Evolutionary conservation across 441 rosid species (phyloP), one percentile per base, ranked within the genome.

Genomic region (Populus tomentosa): DNA sequence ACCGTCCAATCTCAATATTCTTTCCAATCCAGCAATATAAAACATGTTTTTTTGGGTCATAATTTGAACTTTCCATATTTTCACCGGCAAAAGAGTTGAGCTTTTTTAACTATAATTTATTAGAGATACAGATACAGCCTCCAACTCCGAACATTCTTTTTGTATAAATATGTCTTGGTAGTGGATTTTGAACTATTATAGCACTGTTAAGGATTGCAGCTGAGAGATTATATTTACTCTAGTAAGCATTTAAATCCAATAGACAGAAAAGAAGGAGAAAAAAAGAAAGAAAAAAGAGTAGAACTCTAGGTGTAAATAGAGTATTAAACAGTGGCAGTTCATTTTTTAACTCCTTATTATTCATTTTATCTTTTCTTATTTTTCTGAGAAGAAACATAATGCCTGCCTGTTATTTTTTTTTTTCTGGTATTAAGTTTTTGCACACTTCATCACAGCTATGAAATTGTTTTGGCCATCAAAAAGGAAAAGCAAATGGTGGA

Each of bases 391-490:
- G 56, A 13, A 46, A 46, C 56, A 46, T 46, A 14, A 46, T 46
- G 56, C 56, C 56, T 46, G 20, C 18, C 20, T 46, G 20, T 13
- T 46, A 14, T 13, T 46, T 33, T 24, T 5, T 26, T 0, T 1
- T 26, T 40, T 64, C 23, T 33, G 36, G 26, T 18, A n/a, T 5
- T 64, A 1, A 3, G 9, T 36, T 42, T 40, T 7, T 42, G 32
- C 42, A 0, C 77, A 32, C 40, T 3, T 68, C 46, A 7, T 81
- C 75, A 85, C 92, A 95, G 98, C 87, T 94, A 89, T 77, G 95
- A 94, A 87, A 94, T 91, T 74, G 23, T 86, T 71, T 83, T 80
- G 80, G 79, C 84, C n/a, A 73, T 95, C 66, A 94, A 91, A 83
- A 86, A 81, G 82, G 91, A 88, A 64, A 90, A 86, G 78, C 90